Evolutionary conservation across 1,284 basidiomycete species (phyloP).

Genomic region (Cryptococcus wingfieldii): DNA sequence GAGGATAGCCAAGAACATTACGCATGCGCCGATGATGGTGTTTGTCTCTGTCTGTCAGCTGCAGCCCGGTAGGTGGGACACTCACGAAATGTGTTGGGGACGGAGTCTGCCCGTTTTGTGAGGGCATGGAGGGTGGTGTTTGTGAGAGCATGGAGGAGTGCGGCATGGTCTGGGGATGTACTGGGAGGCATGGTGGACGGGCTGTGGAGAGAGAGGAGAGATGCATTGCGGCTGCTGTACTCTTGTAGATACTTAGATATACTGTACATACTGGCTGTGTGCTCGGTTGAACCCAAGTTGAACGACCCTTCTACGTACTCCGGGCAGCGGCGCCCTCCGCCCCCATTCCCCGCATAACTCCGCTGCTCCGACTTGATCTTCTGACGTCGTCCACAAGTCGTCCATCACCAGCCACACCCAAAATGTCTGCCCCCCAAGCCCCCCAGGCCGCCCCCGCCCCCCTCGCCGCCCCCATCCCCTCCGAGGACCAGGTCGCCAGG

Average conservation of each 20-base stretch:
- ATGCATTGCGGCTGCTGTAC: background rate
- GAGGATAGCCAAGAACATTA: constrained; percentile 42
- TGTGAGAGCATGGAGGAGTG: background rate
- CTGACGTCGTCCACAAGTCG: background rate
- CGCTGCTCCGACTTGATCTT: background rate
- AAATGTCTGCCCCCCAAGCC: constrained; percentile 23
- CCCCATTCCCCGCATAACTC: background rate
- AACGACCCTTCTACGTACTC: background rate
- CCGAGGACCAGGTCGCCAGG: constrained; percentile 78
- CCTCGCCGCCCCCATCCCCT: constrained; percentile 60
- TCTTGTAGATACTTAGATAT: no score
- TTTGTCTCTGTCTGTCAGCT: constrained; percentile 33
- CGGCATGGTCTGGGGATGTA: background rate
- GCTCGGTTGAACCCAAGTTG: background rate
- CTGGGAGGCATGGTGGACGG: constrained; percentile 1
- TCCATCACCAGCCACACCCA: constrained; percentile 7
- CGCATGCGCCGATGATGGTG: constrained; percentile 45
- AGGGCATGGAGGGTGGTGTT: constrained; percentile 9
- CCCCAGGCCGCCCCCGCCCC: constrained; percentile 24
- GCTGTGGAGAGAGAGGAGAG: background rate
- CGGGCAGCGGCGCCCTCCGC: background rate
- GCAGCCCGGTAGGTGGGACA: background rate
- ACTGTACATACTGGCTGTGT: background rate
- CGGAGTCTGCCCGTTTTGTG: constrained; percentile 16
- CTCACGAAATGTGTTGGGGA: constrained; percentile 41